Percentiles rank a stretch among this genome's conserved stretches.
Evolutionary conservation across 2,329 filamentous ascomycete species (phyloP).

Genomic region (Tolypocladium sp.): DNA sequence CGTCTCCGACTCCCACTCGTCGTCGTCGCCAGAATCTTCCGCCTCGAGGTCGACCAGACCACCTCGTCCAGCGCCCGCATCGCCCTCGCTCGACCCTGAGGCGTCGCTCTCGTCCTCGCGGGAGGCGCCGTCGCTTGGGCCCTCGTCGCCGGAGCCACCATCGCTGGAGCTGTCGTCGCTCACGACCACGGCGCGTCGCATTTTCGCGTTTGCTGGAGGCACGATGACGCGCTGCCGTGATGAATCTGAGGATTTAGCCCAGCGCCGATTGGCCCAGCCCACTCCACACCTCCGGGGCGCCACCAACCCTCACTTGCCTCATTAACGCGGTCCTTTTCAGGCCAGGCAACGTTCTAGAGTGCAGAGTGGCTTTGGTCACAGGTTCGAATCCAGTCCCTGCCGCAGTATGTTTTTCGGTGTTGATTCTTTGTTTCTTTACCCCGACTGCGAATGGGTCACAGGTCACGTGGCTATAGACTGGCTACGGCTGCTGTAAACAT

Average conservation of each 20-base stretch:
- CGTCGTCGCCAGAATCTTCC: conserved; percentile 1
- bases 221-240: background rate
- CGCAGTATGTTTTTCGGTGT: no score
- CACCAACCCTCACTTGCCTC: background rate
- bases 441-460: no score
- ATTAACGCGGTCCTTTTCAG: no score
- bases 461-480: no score
- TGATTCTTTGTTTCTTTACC: no score
- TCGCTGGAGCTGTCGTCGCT: background rate
- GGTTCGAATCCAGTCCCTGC: no score
- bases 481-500: no score
- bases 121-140: background rate
- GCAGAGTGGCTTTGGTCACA: no score
- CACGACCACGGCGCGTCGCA: background rate
- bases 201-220: background rate
- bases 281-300: no score
- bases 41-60: conserved; percentile 8
- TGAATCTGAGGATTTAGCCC: no score
- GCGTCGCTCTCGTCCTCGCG: background rate
- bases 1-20: background rate
- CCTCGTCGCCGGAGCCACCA: conserved; percentile 2
- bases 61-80: background rate
- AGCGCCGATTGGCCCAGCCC: background rate
- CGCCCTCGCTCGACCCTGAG: background rate
- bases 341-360: no score